phyloP scores from a whole-genome alignment of 306 rosid genomes.

The Pterocarpus macrocarpus region DNA sequence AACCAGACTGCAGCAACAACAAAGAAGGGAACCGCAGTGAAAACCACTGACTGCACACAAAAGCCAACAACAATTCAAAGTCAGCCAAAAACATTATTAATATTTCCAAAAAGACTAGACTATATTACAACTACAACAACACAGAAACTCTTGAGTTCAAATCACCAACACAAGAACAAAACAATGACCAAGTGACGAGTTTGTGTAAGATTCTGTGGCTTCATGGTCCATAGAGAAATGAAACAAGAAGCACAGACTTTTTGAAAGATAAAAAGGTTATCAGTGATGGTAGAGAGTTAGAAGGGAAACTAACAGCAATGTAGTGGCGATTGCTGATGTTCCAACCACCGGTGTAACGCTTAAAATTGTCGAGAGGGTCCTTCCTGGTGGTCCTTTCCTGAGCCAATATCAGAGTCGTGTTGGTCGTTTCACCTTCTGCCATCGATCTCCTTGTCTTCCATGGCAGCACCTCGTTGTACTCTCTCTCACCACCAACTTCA shows the following conservation, averaged over 20 bases:
- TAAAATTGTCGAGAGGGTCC: slow-evolving; percentile 68
- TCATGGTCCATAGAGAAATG: background rate
- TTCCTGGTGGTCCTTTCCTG: slow-evolving; percentile 65
- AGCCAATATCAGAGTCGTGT: slow-evolving; percentile 76
- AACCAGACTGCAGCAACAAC: slow-evolving; percentile 76
- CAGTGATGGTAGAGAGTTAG: slow-evolving; percentile 17
- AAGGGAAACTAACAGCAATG: slow-evolving; percentile 69
- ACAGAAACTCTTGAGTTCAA: background rate
- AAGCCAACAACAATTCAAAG: slow-evolving; percentile 35
- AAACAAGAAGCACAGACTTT: background rate
- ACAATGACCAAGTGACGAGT: background rate
- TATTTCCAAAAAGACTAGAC: background rate
- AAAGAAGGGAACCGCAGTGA: slow-evolving; percentile 86
- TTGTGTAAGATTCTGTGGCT: background rate
- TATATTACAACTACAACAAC: background rate
- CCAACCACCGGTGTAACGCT: slow-evolving; percentile 89
- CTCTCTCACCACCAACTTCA: slow-evolving; percentile 49
- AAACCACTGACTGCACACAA: slow-evolving; percentile 79
- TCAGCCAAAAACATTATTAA: slow-evolving; percentile 32
- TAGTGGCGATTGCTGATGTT: slow-evolving; percentile 78
- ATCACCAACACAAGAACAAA: background rate
- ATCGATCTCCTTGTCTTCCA: slow-evolving; percentile 71
- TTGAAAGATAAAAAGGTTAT: too few relatives aligned
- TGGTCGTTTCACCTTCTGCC: slow-evolving; percentile 53
- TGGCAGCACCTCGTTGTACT: slow-evolving; percentile 41